phyloP scores from a whole-genome alignment of 371 early-diverging fungal species.

The Homolaphlyctis polyrhiza region DNA sequence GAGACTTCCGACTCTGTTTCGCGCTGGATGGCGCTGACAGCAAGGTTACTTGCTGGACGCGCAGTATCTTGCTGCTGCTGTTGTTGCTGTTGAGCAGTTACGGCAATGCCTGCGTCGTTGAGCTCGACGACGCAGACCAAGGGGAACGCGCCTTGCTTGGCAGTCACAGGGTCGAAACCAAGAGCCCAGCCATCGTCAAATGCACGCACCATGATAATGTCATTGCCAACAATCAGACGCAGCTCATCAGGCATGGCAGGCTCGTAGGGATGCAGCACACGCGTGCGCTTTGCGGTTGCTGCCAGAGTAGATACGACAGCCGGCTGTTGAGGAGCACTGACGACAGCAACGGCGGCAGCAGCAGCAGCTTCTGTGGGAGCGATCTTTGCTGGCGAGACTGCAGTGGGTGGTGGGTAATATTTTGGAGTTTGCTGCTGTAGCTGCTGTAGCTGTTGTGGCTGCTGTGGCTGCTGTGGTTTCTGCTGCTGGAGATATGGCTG shows the following conservation, averaged over 20 bases:
- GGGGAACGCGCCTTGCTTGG: conserved; percentile 42
- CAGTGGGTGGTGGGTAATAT: background rate
- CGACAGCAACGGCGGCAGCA: background rate
- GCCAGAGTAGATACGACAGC: background rate
- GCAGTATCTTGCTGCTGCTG: too few species aligned
- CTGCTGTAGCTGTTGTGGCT: background rate
- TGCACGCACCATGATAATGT: conserved; percentile 25
- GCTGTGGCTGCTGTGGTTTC: background rate
- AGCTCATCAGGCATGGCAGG: conserved; percentile 37
- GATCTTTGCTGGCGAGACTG: background rate
- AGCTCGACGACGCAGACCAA: conserved; percentile 30
- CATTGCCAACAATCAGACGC: conserved; percentile 23
- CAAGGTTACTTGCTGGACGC: background rate
- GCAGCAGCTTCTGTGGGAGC: background rate
- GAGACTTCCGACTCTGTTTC: background rate
- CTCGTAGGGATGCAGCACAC: conserved; percentile 33
- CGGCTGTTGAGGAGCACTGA: background rate
- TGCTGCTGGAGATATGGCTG: background rate
- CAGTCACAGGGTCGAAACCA: conserved; percentile 29
- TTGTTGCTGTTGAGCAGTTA: too few species aligned
- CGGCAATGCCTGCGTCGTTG: conserved; percentile 10
- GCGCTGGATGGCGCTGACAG: background rate
- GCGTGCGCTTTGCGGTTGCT: conserved; percentile 9
- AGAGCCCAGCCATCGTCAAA: conserved; percentile 51
- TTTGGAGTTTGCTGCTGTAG: background rate